Base-by-base conservation (phyloP, 805 yeast species). In the Metschnikowia baotianmanensis region DNA sequence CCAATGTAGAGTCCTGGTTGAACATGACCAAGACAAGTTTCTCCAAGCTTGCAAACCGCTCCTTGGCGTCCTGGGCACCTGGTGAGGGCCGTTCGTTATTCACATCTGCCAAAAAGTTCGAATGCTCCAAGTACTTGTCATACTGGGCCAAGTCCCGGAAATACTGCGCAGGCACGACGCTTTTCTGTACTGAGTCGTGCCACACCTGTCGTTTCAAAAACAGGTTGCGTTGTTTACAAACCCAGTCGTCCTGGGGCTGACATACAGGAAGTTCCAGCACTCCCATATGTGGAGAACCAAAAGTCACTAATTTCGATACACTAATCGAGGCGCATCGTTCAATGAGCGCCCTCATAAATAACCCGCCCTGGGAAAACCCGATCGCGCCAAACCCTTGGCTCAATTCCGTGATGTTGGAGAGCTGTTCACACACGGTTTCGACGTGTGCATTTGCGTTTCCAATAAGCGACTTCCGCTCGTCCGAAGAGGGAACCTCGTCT, bases 351-450 rank as follows among this genome's bases (percentile, higher is more conserved):
- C 95, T 62, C n/a, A 83, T 62, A 46, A 86, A 80, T n/a, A 86
- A 60, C 0, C 95, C 95, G 29, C 95, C 95, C 56, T 86, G 95
- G 0, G 91, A 83, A 50, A 83, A 81, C 5, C 95, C 95, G 29
- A 86, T 70, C 5, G 82, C 86, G 56, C 83, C 82, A 54, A 84
- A 82, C 0, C 90, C 90, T 24, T 61, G 41, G 2, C 42, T 29
- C 6, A 84, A 62, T 40, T 72, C 77, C 1, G 77, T 63, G 1
- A 75, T 65, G 1, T 50, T 50, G 0, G 56, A 38, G n/a, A 86
- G 55, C 45, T 78, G 77, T 5, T 69, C 69, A 57, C 90, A 84
- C 0, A 76, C 87, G 5, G 46, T 43, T 1, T 70, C 72, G 2
- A 86, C 52, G 51, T 85, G 80, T 4, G 62, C 65, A 48, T 76